These are phyloP conservation scores for Suillus tomentosus DNA, from an alignment of 768 basidiomycete genomes.

Conservation along the genomic window DNA sequence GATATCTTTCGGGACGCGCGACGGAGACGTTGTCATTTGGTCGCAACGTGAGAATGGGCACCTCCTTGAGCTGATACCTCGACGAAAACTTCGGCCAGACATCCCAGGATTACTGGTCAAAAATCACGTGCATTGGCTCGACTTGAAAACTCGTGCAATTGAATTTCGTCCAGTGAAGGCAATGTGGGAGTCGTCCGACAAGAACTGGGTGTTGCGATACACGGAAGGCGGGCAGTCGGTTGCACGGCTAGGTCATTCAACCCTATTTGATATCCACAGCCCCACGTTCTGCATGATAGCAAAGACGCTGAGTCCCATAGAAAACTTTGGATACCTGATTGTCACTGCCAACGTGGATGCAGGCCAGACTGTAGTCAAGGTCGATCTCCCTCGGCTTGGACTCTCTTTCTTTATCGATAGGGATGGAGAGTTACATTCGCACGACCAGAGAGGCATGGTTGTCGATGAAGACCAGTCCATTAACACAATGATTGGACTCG, in stretches of 20 bases:
- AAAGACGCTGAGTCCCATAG: conserved; percentile 16
- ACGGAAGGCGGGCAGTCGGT: conserved; percentile 5
- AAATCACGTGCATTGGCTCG: conserved; percentile 26
- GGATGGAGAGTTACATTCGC: conserved; percentile 34
- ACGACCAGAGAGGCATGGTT: conserved; percentile 39
- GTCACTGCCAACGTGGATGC: conserved; percentile 12
- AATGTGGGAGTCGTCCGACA: conserved; percentile 18
- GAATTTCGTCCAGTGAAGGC: conserved; percentile 22
- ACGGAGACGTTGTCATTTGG: background rate
- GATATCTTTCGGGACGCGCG: background rate
- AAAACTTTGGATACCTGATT: conserved; percentile 17
- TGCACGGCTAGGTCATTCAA: background rate
- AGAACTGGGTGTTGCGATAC: conserved; percentile 21
- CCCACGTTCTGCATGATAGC: conserved; percentile 23
- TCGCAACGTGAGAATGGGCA: conserved; percentile 4
- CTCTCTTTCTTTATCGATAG: conserved; percentile 40
- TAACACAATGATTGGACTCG: conserved; percentile 44
- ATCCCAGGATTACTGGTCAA: conserved; percentile 22
- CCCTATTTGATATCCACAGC: conserved; percentile 23
- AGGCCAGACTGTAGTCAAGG: conserved; percentile 17
- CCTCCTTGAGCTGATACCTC: conserved; percentile 23
- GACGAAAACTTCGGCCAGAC: conserved; percentile 16
- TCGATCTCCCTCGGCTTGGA: conserved; percentile 37
- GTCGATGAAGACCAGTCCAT: conserved; percentile 39
- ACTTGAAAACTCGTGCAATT: conserved; percentile 15